Base-by-base conservation (phyloP, 306 rosid genomes). In the Castanea sativa region DNA sequence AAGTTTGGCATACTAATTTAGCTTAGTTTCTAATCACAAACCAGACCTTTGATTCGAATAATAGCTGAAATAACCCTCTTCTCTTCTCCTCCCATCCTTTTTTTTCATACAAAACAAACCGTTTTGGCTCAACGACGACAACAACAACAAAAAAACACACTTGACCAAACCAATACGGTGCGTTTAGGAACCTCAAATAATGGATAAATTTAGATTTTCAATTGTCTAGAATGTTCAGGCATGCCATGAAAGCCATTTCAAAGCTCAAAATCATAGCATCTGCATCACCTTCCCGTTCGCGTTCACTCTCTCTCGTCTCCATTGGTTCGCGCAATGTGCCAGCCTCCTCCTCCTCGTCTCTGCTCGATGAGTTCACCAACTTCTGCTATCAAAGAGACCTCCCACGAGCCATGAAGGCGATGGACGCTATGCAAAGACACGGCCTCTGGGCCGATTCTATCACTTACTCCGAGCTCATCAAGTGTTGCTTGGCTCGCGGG, bases 401-500 rank as follows among this genome's bases (percentile, higher is more conserved):
- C 74, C 85, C 91, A 57, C 69, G 89, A 78, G 97, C 98, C 59
- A 90, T 94, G 89, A 81, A 55, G 63, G 87, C 86, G 57, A 79
- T 94, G 84, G 92, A 94, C 30, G 84, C 91, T 68, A 91, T 94
- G 92, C 89, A 90, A 78, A 86, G 75, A 55, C 81, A 78, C 32
- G 82, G 86, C 18, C 65, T 91, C 41, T 74, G 81, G 69, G 97
- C 97, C 0, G 88, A 92, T 76, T 86, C 91, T 4, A 72, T 92
- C 73, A 86, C 93, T 25, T 94, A 92, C 79, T 80, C 90, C 14
- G 91, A 92, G 85, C 95, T 94, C 67, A 84, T 94, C 79, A 94
- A 91, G 86, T 89, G 98, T 77, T 94, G 97, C 76, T 52, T 94
- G 81, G 89, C 85, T 85, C 88, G 79, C 7, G 61, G 85, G 43